phyloP scores from a whole-genome alignment of 2,329 filamentous ascomycete species.

The Monilinia laxa region DNA sequence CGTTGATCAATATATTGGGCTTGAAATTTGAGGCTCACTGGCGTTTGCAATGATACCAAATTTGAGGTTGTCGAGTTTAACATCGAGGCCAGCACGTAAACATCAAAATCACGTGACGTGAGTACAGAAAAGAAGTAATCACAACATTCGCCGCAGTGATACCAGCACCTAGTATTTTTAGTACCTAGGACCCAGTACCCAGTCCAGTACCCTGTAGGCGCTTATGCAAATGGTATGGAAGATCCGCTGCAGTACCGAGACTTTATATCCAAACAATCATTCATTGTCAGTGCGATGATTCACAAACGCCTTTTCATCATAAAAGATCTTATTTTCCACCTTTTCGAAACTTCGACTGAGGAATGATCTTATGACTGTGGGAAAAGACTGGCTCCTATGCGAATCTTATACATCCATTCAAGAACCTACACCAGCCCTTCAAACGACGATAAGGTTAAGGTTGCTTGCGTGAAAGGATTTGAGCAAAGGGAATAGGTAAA shows the following conservation, averaged over 20 bases:
- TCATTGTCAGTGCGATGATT: constrained; percentile 5
- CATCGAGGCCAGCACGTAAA: too few species aligned
- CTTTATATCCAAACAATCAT: constrained; percentile 8
- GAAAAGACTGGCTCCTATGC: neutral
- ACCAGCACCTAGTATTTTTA: too few species aligned
- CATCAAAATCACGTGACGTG: too few species aligned
- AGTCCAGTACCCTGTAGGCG: too few species aligned
- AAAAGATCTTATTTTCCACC: neutral
- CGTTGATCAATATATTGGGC: neutral
- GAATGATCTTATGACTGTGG: neutral
- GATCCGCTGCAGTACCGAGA: neutral
- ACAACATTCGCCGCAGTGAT: too few species aligned
- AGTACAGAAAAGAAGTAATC: too few species aligned
- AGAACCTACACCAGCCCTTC: neutral
- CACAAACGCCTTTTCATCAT: neutral
- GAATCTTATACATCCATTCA: neutral
- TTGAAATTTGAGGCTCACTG: neutral
- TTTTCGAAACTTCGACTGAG: neutral
- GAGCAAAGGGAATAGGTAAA: neutral
- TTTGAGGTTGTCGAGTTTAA: neutral
- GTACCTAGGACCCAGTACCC: too few species aligned
- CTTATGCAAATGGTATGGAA: neutral
- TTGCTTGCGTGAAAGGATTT: neutral
- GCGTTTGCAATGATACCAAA: neutral
- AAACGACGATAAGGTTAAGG: neutral